Evolutionary conservation across 2,329 filamentous ascomycete species (phyloP).

Genomic region (Calonectria leucothoes): DNA sequence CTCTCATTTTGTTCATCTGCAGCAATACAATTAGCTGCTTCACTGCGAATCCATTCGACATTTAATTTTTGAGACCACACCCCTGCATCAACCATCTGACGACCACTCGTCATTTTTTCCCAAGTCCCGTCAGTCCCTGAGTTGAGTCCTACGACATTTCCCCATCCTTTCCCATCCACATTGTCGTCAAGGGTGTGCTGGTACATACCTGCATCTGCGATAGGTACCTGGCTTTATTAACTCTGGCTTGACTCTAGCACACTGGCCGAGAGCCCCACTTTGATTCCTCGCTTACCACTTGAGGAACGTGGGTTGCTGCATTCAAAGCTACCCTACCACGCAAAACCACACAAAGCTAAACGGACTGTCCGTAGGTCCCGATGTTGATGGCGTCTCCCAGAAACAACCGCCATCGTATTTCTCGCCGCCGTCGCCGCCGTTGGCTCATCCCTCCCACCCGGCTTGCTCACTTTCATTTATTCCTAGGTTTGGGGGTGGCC

Average conservation of each 20-base stretch:
- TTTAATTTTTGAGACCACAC: conserved; percentile 12
- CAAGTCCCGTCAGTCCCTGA: conserved; percentile 12
- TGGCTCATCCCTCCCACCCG: background rate
- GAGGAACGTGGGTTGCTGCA: conserved; percentile 39
- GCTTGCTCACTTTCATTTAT: background rate
- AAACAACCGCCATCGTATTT: background rate
- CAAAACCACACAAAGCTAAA: conserved; percentile 19
- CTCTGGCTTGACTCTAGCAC: conserved; percentile 20
- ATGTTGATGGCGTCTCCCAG: background rate
- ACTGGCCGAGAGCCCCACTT: conserved; percentile 30
- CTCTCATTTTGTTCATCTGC: background rate
- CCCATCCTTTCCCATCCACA: conserved; percentile 20
- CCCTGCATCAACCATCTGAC: conserved; percentile 22
- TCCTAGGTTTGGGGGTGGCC: background rate
- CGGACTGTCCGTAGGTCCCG: conserved; percentile 15
- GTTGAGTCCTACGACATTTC: conserved; percentile 18
- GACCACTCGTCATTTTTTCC: conserved; percentile 4
- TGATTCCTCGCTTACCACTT: conserved; percentile 40
- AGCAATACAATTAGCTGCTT: conserved; percentile 8
- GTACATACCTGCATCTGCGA: conserved; percentile 18
- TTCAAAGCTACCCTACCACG: conserved; percentile 13
- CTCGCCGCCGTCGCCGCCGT: background rate
- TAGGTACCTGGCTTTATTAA: conserved; percentile 24
- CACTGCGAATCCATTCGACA: background rate
- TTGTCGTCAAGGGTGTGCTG: conserved; percentile 21